Base-by-base conservation (phyloP, 1,284 basidiomycete species). In the Veloboletus limbatus region DNA sequence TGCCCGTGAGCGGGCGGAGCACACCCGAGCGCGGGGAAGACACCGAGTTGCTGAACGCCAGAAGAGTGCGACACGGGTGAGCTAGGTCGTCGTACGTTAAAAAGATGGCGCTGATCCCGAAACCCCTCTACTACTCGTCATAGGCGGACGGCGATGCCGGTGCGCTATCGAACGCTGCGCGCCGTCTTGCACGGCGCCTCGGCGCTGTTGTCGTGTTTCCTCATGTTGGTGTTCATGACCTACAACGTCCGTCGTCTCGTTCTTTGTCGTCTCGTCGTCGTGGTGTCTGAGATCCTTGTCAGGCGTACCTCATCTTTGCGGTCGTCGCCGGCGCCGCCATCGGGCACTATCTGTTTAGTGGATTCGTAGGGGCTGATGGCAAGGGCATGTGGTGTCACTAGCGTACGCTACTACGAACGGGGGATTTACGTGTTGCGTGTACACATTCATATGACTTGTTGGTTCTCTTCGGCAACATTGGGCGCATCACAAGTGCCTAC, bases 151-250 rank as follows among this genome's bases (percentile, higher is more conserved):
- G 66, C 62, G 8, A 70, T 87, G 0, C 83, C 86, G 0, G 48
- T 64, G 26, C 47, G 68, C 10, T 68, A 75, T 31, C 81, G 86
- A 16, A 46, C 74, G 14, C 58, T 81, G 26, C 76, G 88, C 24
- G 84, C 88, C 4, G 48, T 65, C 4, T 61, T 88, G 22, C 91
- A 91, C 56, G 87, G 80, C 24, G 66, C 69, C 7, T 78, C 77
- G 5, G 79, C 88, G 24, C 82, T 83, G 65, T 62, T 90, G 41
- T 89, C 87, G 21, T 88, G 88, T 73, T 92, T 91, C 77, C 78
- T 91, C 58, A 91, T 92, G 88, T 70, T 92, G 47, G 78, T 92
- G 35, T 90, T 88, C 69, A 91, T 91, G 88, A 91, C 88, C 6
- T 91, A 90, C 69, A 91, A 91, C 54, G 88, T 88, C 50, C 54